phyloP scores from a whole-genome alignment of 371 early-diverging fungal genomes.

The Apophysomyces variabilis region DNA sequence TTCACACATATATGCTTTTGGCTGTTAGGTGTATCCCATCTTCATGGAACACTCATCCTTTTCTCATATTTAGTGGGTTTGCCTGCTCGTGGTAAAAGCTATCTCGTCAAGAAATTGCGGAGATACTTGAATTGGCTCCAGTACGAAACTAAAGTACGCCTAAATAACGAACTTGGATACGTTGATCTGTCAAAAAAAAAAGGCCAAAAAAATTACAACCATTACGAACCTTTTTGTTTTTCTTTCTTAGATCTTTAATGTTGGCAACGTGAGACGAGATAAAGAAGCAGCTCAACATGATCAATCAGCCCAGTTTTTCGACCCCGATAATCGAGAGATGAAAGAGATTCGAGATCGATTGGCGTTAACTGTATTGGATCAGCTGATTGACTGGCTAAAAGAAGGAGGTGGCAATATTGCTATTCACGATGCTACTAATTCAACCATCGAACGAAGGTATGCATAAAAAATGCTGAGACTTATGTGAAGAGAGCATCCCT shows the following conservation, averaged over 20 bases:
- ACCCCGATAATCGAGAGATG: conserved; percentile 76
- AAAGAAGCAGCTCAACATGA: conserved; percentile 46
- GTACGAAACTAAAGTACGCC: conserved; percentile 63
- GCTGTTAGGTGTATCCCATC: neutral
- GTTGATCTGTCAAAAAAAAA: neutral
- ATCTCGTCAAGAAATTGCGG: conserved; percentile 85
- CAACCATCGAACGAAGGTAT: conserved; percentile 74
- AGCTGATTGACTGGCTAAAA: conserved; percentile 78
- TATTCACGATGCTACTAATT: conserved; percentile 92
- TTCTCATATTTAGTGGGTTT: conserved; percentile 65
- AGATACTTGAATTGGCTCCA: conserved; percentile 77
- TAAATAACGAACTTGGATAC: neutral
- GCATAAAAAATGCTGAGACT: too few species aligned
- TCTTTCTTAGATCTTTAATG: conserved; percentile 74
- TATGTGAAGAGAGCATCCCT: too few species aligned
- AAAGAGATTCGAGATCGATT: conserved; percentile 71
- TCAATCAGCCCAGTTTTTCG: conserved; percentile 73
- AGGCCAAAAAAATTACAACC: too few species aligned
- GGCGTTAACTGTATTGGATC: conserved; percentile 83
- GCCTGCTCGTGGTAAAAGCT: conserved; percentile 90
- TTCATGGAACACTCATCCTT: neutral
- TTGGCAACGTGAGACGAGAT: conserved; percentile 82
- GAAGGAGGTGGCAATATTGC: conserved; percentile 74
- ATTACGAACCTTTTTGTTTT: too few species aligned
- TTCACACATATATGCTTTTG: neutral